Percentiles rank a stretch among this genome's conserved stretches.
Evolutionary conservation across 768 basidiomycete species (phyloP).

Genomic region (Crassisporium funariophilum): DNA sequence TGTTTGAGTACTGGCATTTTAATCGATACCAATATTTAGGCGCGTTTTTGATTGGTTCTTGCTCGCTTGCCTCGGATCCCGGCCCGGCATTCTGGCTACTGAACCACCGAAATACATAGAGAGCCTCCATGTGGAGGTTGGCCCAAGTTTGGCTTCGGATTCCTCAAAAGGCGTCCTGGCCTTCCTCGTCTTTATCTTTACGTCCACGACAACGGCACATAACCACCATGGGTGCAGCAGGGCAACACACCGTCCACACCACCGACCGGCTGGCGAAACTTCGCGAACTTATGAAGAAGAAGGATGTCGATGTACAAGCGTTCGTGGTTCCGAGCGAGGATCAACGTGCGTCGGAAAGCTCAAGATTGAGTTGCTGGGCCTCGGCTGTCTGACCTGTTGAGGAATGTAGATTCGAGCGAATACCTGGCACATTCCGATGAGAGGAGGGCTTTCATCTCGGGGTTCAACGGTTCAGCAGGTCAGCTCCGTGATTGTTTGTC

Average conservation of each 20-base stretch:
- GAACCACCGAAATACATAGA: slow-evolving; percentile 1
- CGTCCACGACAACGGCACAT: slow-evolving; percentile 1
- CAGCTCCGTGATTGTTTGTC: slow-evolving; percentile 16
- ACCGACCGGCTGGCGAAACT: slow-evolving; percentile 62
- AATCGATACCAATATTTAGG: no score
- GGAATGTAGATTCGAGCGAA: slow-evolving; percentile 77
- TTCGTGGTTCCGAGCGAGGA: slow-evolving; percentile 91
- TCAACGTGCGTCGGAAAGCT: slow-evolving; percentile 62
- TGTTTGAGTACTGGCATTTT: no score
- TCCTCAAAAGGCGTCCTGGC: slow-evolving; percentile 14
- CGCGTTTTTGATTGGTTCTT: no score
- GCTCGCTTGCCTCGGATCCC: no score
- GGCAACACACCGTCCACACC: slow-evolving; percentile 58
- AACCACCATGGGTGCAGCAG: slow-evolving; percentile 37
- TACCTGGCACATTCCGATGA: slow-evolving; percentile 85
- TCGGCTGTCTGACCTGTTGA: slow-evolving; percentile 3
- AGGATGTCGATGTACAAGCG: slow-evolving; percentile 54
- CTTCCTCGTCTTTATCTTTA: slow-evolving; percentile 5
- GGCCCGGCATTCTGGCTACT: slow-evolving; percentile 4
- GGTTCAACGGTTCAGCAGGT: slow-evolving; percentile 95
- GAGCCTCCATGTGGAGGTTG: slow-evolving; percentile 22
- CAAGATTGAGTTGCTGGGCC: slow-evolving; percentile 2
- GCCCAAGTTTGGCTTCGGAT: slow-evolving; percentile 23
- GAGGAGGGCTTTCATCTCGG: slow-evolving; percentile 86
- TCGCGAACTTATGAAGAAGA: slow-evolving; percentile 67